Base-by-base conservation (phyloP, 352 stramenopile genomes). In the Bremia lactucae region DNA sequence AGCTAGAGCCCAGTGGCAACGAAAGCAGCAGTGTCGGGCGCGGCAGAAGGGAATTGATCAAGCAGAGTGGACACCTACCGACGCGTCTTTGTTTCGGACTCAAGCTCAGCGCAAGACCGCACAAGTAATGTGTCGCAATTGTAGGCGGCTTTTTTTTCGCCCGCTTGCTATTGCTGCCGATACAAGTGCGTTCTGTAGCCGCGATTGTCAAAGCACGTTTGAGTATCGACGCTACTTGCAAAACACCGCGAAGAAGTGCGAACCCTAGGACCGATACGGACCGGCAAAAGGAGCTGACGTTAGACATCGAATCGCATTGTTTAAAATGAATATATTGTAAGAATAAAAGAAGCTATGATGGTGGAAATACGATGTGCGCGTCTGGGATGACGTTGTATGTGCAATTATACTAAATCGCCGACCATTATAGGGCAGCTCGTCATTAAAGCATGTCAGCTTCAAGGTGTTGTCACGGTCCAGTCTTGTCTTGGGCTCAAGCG, bases 161-260 rank as follows among this genome's bases (percentile, higher is more conserved):
- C 28, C 42, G 21, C 37, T 68, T 45, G 52, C 46, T 0, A 37
- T 55, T 19, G 48, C 62, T 21, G 37, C 20, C 2, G 47, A 66
- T 34, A 37, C 48, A 15, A 46, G 37, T 10, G 40, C 39, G 6
- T 86, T 74, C 49, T 86, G 73, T 42, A 68, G 63, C 31, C 66
- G 73, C 23, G 73, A 86, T 60, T 86, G 73, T 52, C 59, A 70
- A 46, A 83, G 58, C 52, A 68, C 63, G 14, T 76, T 64, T 36
- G 56, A 79, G 40, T 86, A 81, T 48, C 59, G 59, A 5, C 38
- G 40, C 6, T 26, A 57, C 3, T 42, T 86, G 19, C 72, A 85
- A 36, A 34, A 62, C 20, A 20, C 55, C 7, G 57, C 75, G 37
- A 64, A 74, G 44, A 40, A 53, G 23, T 49, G 41, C 37, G 46